These are phyloP conservation scores for Sporothrix pallida DNA, from an alignment of 2,329 filamentous ascomycete species.

Conservation along the genomic window DNA sequence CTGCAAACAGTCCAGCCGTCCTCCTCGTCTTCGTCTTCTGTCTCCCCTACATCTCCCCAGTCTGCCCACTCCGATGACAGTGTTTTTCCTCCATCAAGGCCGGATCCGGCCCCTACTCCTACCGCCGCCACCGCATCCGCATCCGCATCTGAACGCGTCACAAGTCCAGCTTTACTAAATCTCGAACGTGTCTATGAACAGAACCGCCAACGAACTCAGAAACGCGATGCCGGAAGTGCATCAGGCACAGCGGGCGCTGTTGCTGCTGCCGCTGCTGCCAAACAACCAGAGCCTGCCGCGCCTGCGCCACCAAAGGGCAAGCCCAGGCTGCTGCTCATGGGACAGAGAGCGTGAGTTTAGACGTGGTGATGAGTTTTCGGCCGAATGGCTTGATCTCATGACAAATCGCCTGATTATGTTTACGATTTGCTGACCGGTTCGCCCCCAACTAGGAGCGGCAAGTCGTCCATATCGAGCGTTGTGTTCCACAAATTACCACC, in stretches of 20 bases:
- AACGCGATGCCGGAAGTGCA: constrained; percentile 50
- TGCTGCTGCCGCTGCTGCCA: constrained; percentile 29
- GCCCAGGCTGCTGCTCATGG: constrained; percentile 90
- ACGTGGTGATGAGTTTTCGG: background rate
- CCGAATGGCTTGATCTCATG: constrained; percentile 7
- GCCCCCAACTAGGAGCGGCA: constrained; percentile 74
- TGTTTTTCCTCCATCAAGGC: background rate
- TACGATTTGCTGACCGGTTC: constrained; percentile 5
- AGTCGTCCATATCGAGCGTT: constrained; percentile 97
- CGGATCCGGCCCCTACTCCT: constrained; percentile 1
- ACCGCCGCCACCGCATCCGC: background rate
- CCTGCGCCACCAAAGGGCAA: constrained; percentile 66
- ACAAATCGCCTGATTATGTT: constrained; percentile 31
- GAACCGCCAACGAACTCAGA: constrained; percentile 60
- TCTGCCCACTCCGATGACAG: background rate
- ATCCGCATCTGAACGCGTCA: constrained; percentile 44
- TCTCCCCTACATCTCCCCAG: background rate
- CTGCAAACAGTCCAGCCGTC: background rate
- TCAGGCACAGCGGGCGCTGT: background rate
- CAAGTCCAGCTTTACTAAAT: constrained; percentile 66
- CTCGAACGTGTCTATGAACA: constrained; percentile 67
- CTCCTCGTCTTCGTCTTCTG: background rate
- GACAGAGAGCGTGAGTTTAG: constrained; percentile 77
- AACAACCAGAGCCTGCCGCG: constrained; percentile 49
- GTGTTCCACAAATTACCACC: constrained; percentile 99